phyloP scores from a whole-genome alignment of 768 basidiomycete species.

The Boletus pseudo-olivaceus region DNA sequence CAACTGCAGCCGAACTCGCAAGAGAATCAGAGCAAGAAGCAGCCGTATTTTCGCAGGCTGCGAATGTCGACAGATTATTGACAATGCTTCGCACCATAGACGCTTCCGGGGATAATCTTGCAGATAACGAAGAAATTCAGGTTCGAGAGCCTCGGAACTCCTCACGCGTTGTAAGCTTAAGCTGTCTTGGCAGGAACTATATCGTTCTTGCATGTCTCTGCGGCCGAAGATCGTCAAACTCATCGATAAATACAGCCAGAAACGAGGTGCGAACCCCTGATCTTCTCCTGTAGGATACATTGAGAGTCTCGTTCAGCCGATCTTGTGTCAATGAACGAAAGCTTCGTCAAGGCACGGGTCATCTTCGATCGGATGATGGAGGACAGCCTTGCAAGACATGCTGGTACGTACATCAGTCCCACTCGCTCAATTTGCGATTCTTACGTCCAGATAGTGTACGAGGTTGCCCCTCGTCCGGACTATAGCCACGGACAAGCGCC shows the following conservation, averaged over 20 bases:
- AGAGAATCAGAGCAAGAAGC: slow-evolving; percentile 86
- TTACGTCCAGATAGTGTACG: slow-evolving; percentile 46
- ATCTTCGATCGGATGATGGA: slow-evolving; percentile 96
- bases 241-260: slow-evolving; percentile 96
- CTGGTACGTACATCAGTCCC: slow-evolving; percentile 40
- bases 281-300: background rate
- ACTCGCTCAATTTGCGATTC: background rate
- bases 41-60: slow-evolving; percentile 81
- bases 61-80: slow-evolving; percentile 77
- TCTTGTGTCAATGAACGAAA: slow-evolving; percentile 91
- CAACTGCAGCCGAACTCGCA: slow-evolving; percentile 69
- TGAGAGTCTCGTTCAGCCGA: slow-evolving; percentile 56
- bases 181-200: slow-evolving; percentile 62
- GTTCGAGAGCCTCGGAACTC: slow-evolving; percentile 36
- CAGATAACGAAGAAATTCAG: slow-evolving; percentile 89
- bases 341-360: slow-evolving; percentile 80
- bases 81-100: slow-evolving; percentile 72
- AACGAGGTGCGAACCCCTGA: slow-evolving; percentile 50
- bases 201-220: slow-evolving; percentile 83
- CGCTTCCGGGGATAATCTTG: slow-evolving; percentile 73
- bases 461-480: slow-evolving; percentile 32
- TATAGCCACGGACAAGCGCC: slow-evolving; percentile 24
- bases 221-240: slow-evolving; percentile 94
- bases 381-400: slow-evolving; percentile 75
- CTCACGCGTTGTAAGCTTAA: slow-evolving; percentile 6